A percentile compares a stretch with the other conserved stretches of the same genome.
Evolutionary conservation across 2,329 filamentous ascomycete genomes (phyloP).

Genomic region (Botrytis hyacinthi): DNA sequence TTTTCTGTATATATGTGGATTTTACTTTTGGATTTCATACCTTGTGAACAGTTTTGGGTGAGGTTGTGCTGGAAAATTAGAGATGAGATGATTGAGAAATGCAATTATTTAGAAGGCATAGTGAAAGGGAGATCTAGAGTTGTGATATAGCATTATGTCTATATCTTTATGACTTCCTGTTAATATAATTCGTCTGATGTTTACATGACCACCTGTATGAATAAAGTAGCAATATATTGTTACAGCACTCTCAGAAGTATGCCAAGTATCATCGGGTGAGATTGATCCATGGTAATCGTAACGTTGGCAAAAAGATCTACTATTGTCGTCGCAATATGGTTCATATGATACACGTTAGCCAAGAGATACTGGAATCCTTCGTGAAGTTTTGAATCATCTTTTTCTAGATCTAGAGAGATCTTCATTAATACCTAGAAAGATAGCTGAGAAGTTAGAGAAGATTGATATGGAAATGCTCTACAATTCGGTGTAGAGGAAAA

Average conservation of each 20-base stretch:
- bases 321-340: neutral
- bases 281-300: neutral
- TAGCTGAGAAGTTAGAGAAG: neutral
- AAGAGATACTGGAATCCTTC: neutral
- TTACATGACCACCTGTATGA: neutral
- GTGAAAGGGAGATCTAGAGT: neutral
- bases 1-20: neutral
- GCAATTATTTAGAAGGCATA: neutral
- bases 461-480: neutral
- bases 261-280: neutral
- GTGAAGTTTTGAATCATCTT: neutral
- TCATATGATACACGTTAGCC: neutral
- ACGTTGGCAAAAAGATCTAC: neutral
- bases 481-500: neutral
- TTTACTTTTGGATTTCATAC: neutral
- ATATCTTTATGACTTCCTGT: neutral
- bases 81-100: neutral
- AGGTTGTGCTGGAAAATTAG: neutral
- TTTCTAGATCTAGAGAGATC: neutral
- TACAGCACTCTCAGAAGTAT: neutral
- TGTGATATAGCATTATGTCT: neutral
- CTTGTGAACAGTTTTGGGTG: neutral
- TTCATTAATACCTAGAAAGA: neutral
- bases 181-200: conserved; percentile 9
- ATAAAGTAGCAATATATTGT: neutral